Evolutionary conservation across 2,329 filamentous ascomycete genomes (phyloP).

Genomic region (Colletotrichum zoysiae): DNA sequence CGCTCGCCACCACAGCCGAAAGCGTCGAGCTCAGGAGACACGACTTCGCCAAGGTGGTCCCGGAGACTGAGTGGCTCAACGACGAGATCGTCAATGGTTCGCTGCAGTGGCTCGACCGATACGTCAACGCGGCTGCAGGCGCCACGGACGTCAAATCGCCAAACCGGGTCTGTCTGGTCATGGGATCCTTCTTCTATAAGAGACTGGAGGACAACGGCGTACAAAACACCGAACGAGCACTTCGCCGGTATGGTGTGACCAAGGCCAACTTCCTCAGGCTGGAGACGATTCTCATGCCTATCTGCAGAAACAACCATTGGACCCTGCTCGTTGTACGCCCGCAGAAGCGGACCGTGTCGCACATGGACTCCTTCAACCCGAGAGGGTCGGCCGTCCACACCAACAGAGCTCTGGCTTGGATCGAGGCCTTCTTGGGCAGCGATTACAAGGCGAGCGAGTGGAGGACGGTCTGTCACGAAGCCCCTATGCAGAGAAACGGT

Average conservation of each 20-base stretch:
- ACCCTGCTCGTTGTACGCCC: constrained; percentile 77
- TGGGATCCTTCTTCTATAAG: constrained; percentile 76
- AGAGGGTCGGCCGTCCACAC: constrained; percentile 57
- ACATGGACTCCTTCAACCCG: constrained; percentile 74
- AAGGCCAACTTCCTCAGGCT: constrained; percentile 74
- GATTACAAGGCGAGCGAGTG: constrained; percentile 71
- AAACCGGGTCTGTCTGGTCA: constrained; percentile 70
- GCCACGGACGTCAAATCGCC: constrained; percentile 55
- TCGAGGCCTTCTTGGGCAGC: constrained; percentile 67
- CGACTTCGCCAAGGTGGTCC: constrained; percentile 74
- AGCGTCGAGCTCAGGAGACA: constrained; percentile 53
- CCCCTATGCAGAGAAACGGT: constrained; percentile 72
- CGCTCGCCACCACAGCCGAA: constrained; percentile 35
- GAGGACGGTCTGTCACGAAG: constrained; percentile 63
- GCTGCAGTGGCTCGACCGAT: constrained; percentile 70
- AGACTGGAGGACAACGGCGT: constrained; percentile 63
- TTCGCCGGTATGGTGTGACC: constrained; percentile 68
- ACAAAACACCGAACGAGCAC: constrained; percentile 63
- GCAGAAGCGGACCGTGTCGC: constrained; percentile 69
- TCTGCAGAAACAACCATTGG: constrained; percentile 77
- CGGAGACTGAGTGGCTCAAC: constrained; percentile 75
- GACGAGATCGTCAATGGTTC: constrained; percentile 81
- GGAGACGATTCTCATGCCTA: constrained; percentile 77
- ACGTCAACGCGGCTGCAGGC: constrained; percentile 69
- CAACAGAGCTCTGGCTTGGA: constrained; percentile 63